Evolutionary conservation across 2,329 filamentous ascomycete species (phyloP).

Genomic region (Dothideomycetes sp.): DNA sequence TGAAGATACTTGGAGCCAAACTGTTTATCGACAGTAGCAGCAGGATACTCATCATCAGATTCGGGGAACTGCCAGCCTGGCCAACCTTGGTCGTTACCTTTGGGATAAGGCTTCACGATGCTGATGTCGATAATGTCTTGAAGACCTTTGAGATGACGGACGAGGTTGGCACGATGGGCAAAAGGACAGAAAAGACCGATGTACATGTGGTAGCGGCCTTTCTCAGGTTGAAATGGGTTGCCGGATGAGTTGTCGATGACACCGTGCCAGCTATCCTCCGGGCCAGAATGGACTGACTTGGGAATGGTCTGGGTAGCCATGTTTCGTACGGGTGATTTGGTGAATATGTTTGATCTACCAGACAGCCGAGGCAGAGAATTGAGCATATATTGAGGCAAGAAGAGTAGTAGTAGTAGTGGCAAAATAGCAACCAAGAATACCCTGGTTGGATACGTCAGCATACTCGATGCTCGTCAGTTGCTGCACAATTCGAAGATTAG

Average conservation of each 20-base stretch:
- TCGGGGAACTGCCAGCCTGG: constrained; percentile 53
- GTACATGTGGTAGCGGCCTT: constrained; percentile 47
- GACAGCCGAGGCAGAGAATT: neutral
- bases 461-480: too few relatives aligned
- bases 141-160: constrained; percentile 50
- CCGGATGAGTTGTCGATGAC: constrained; percentile 33
- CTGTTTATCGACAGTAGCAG: constrained; percentile 51
- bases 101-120: constrained; percentile 57
- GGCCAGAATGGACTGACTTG: constrained; percentile 24
- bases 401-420: neutral
- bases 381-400: neutral
- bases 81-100: constrained; percentile 55
- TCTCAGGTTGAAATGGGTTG: constrained; percentile 42
- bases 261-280: constrained; percentile 44
- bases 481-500: too few relatives aligned
- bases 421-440: too few relatives aligned
- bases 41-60: constrained; percentile 45
- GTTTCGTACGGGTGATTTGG: neutral
- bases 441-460: too few relatives aligned
- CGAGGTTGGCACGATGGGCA: constrained; percentile 51
- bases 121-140: constrained; percentile 46
- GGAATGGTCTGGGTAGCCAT: constrained; percentile 14
- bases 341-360: neutral
- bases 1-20: constrained; percentile 50
- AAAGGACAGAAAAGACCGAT: constrained; percentile 57